Percentiles rank a stretch among this genome's conserved stretches.
These are phyloP conservation scores for Ophiocordyceps polyrhachis-furcata DNA, from an alignment of 2,329 filamentous ascomycete genomes.

Conservation along the genomic window DNA sequence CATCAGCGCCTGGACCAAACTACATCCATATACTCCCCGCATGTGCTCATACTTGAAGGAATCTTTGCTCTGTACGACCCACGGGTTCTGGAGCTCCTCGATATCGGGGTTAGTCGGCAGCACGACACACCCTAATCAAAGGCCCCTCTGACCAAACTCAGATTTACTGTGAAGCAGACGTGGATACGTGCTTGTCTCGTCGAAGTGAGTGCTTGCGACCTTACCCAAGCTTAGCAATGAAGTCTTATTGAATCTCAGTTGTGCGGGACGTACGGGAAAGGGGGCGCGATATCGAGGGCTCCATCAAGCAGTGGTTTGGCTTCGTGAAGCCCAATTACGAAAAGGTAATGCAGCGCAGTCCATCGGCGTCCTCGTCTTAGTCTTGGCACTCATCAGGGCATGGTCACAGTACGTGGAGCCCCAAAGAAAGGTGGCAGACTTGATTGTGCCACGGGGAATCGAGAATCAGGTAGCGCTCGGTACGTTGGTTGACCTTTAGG, in stretches of 20 bases:
- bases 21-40: slow-evolving; percentile 84
- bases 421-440: slow-evolving; percentile 77
- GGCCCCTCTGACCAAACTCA: slow-evolving; percentile 9
- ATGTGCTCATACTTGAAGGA: slow-evolving; percentile 86
- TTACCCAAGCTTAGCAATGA: background rate
- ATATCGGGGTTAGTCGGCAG: slow-evolving; percentile 52
- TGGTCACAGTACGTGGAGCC: slow-evolving; percentile 57
- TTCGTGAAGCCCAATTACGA: slow-evolving; percentile 97
- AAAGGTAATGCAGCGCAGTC: slow-evolving; percentile 26
- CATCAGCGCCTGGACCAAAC: slow-evolving; percentile 66
- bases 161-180: slow-evolving; percentile 95
- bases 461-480: slow-evolving; percentile 86
- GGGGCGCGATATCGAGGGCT: slow-evolving; percentile 80
- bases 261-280: slow-evolving; percentile 77
- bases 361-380: background rate
- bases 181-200: slow-evolving; percentile 79
- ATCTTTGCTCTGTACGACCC: slow-evolving; percentile 89
- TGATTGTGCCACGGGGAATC: slow-evolving; percentile 87
- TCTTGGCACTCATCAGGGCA: background rate
- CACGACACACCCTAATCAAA: background rate
- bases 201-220: slow-evolving; percentile 39
- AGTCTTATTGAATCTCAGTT: slow-evolving; percentile 26
- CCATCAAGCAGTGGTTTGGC: slow-evolving; percentile 93
- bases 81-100: slow-evolving; percentile 67
- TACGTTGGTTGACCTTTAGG: slow-evolving; percentile 17